Base-by-base conservation (phyloP, 257 asterid genomes). In the Jaltomata sinuosa region DNA sequence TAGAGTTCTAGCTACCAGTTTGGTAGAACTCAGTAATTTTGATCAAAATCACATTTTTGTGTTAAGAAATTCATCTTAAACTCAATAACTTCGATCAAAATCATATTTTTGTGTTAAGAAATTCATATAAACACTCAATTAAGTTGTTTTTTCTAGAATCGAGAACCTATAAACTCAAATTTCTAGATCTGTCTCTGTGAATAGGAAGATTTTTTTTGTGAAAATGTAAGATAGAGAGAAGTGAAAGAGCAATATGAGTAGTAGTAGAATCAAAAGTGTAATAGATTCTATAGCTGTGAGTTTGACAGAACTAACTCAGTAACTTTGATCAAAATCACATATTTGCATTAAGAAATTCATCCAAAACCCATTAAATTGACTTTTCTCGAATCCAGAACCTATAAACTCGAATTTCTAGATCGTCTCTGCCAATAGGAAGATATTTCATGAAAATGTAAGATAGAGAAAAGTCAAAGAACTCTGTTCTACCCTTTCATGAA, bases 361-460 rank as follows among this genome's bases (percentile, higher is more conserved):
- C 10, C 61, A 53, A 18, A n/a, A 61, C 25, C 12, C 29, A 55
- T 0, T n/a, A 55, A 54, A 6, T 54, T 19, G 10, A 1, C 2
- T 16, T 27, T 25, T 61, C 10, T 27, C 12, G 21, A 31, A 31
- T 64, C 6, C 45, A 65, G 19, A 31, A 65, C 7, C 15, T 11
- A 64, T 6, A 64, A 57, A 57, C 65, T 59, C 32, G 22, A 59
- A 64, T 15, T 64, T 31, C 10, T 8, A 2, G 12, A 64, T 64
- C 0, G 11, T 9, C 19, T 21, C 64, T 0, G 5, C 67, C 1
- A 0, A 0, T 22, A 22, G 3, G 3, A 22, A 57, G 16, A 57
- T 11, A 9, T 1, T 55, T 55, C 10, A 31, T 55, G 31, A n/a
- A n/a, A n/a, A n/a, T n/a, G n/a, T n/a, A n/a, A n/a, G n/a, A n/a